These are phyloP conservation scores for Penicillium sp. DNA, from an alignment of 2,329 filamentous ascomycete species.

Conservation along the genomic window DNA sequence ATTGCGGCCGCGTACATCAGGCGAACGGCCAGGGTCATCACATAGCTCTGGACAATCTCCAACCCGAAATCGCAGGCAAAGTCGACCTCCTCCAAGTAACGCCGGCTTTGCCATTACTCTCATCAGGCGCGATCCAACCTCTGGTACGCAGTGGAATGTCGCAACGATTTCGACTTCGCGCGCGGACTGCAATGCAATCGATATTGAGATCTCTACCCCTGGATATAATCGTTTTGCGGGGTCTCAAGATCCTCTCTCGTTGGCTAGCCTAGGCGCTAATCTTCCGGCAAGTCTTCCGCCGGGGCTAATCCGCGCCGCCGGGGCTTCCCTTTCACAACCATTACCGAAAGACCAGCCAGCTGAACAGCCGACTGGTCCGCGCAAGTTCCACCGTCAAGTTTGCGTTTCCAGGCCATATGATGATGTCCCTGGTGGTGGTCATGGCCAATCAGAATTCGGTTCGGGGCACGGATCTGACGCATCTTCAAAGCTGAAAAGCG, in stretches of 20 bases:
- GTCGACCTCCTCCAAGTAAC: slow-evolving; percentile 15
- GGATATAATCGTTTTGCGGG: slow-evolving; percentile 64
- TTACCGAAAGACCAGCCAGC: slow-evolving; percentile 10
- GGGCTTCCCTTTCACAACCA: slow-evolving; percentile 15
- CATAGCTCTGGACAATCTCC: slow-evolving; percentile 36
- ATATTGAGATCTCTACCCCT: slow-evolving; percentile 62
- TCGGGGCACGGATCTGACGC: slow-evolving; percentile 12
- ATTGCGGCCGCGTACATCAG: slow-evolving; percentile 28
- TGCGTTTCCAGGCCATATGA: slow-evolving; percentile 35
- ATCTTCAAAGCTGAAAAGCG: slow-evolving; percentile 40
- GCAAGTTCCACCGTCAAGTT: slow-evolving; percentile 38
- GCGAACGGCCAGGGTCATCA: slow-evolving; percentile 22
- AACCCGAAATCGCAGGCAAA: slow-evolving; percentile 15
- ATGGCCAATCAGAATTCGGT: slow-evolving; percentile 8
- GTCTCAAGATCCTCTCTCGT: slow-evolving; percentile 39
- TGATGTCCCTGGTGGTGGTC: slow-evolving; percentile 3
- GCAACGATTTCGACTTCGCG: slow-evolving; percentile 60
- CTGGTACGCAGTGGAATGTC: slow-evolving; percentile 75
- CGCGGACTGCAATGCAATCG: slow-evolving; percentile 41
- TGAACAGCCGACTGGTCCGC: slow-evolving; percentile 26
- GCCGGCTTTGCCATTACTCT: slow-evolving; percentile 57
- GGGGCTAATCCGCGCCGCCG: slow-evolving; percentile 29
- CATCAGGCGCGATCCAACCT: slow-evolving; percentile 73
- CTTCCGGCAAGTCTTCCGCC: slow-evolving; percentile 25
- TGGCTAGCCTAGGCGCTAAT: slow-evolving; percentile 35